Evolutionary conservation across 345 rosid genomes (phyloP), one percentile per base, ranked within the genome.

Genomic region (Arabidopsis suecica): DNA sequence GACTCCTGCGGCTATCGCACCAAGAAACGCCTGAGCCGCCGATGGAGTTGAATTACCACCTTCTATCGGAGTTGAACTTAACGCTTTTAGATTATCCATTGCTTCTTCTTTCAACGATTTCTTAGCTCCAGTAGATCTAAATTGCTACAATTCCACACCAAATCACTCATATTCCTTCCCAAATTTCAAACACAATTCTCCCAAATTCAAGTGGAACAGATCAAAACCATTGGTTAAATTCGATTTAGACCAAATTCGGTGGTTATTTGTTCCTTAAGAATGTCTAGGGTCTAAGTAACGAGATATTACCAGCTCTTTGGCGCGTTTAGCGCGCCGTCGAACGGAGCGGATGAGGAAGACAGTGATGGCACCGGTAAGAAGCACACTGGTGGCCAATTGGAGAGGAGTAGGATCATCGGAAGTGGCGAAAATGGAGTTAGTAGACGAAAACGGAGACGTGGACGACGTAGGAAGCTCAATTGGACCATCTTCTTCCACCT

Each of bases 311-410:
- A 85, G 75, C 71, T 91, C 93, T 81, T 88, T 94, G 6, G 91
- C 84, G 3, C 96, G 95, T 65, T 83, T 85, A 54, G 87, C 95
- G 1, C 98, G 91, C 64, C 96, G 96, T 53, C 97, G 87, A 45
- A 94, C 30, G 9, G 97, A 71, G 38, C 97, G 97, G 77, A 90
- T 84, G 82, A 94, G 96, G 84, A 91, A 94, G 74, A 94, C 73
- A 13, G 86, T 76, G 78, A 94, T 84, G 75, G 97, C 85, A 2
- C 93, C 98, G 9, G 95, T 90, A 64, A 94, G 95, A 65, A 94
- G 84, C 51, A 91, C 88, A 63, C 97, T 90, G 59, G 96, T 86
- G 78, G 97, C 86, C 9, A 90, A 80, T 45, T 91, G 98, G 70
- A 91, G 77, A 20, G 89, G 76, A 13, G 92, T 66, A 62, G 98